Percentiles rank a stretch among this genome's conserved stretches.
These are phyloP conservation scores for Arctostaphylos glauca DNA, from an alignment of 148 eudicot species.

Conservation along the genomic window DNA sequence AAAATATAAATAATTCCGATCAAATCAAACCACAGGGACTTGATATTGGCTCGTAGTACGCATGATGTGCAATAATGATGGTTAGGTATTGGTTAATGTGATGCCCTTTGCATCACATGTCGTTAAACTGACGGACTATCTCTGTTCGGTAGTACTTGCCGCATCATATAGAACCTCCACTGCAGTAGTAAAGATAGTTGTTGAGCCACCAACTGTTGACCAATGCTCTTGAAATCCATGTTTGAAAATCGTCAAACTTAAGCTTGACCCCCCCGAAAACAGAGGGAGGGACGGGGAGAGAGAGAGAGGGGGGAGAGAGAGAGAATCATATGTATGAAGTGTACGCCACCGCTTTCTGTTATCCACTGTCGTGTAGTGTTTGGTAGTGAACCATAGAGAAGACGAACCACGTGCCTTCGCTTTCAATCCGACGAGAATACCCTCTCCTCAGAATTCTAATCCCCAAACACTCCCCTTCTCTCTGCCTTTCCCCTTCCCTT, in stretches of 20 bases:
- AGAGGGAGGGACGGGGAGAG: too few relatives aligned
- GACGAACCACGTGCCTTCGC: slow-evolving; percentile 9
- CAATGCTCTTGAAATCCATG: too few relatives aligned
- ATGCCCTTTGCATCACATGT: too few relatives aligned
- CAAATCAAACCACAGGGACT: too few relatives aligned
- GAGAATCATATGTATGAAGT: slow-evolving; percentile 7
- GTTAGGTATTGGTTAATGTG: too few relatives aligned
- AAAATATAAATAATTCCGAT: too few relatives aligned
- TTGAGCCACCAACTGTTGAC: not conserved
- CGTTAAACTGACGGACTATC: too few relatives aligned
- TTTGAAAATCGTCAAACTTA: slow-evolving; percentile 3
- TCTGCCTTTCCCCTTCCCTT: not conserved
- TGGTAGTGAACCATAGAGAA: not conserved
- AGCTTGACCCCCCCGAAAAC: not conserved
- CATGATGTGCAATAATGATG: too few relatives aligned
- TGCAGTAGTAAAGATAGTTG: not conserved
- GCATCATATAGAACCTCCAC: not conserved
- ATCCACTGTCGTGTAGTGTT: slow-evolving; percentile 21
- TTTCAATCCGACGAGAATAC: not conserved
- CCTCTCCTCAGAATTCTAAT: not conserved
- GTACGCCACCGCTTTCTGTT: slow-evolving; percentile 23
- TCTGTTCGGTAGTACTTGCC: not conserved
- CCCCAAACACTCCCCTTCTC: not conserved
- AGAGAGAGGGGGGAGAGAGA: not conserved
- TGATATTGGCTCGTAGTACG: too few relatives aligned